Evolutionary conservation across 345 rosid species (phyloP), one percentile per base, ranked within the genome.

Genomic region (Dipteronia sinensis): DNA sequence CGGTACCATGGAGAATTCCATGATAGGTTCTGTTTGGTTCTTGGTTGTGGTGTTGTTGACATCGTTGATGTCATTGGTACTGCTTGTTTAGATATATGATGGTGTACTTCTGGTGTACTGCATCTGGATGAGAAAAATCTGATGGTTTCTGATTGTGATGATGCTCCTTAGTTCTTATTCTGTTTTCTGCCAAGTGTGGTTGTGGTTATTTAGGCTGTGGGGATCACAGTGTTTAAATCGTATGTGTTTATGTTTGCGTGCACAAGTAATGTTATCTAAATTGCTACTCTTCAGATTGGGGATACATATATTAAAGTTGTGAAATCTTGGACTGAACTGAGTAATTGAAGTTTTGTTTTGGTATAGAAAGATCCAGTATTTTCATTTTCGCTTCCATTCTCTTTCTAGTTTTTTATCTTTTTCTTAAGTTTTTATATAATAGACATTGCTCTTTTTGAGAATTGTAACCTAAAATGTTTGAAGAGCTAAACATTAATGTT

Each of bases 1-100:
- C 76, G 75, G 72, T 65, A 15, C 55, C 58, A 23, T 76, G 72
- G 74, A 72, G 83, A 72, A 69, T 82, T 78, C 51, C 63, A 20
- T 64, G 69, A 8, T 42, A 63, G 66, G 46, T 19, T 22, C 27
- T 76, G 5, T 8, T 65, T 66, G 31, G 29, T n/a, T 16, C 8
- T 4, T 34, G 56, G 47, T 23, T 59, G 2, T 61, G 19, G 17
- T 34, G 38, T 34, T 64, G 68, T 70, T 65, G 56, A 53, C 74
- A 58, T 59, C 76, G 13, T 49, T 65, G 34, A 65, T 71, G 77
- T 49, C 65, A 38, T 55, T 68, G 77, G 29, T 65, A 38, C 75
- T 72, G 58, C 76, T 11, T 40, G 25, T 71, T 67, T 76, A 42
- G 68, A 64, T 70, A 56, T 55, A 38, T 55, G 78, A 23, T 67